Evolutionary conservation across 331 rosid genomes (phyloP), one percentile per base, ranked within the genome.

Genomic region (Malus hybrid): DNA sequence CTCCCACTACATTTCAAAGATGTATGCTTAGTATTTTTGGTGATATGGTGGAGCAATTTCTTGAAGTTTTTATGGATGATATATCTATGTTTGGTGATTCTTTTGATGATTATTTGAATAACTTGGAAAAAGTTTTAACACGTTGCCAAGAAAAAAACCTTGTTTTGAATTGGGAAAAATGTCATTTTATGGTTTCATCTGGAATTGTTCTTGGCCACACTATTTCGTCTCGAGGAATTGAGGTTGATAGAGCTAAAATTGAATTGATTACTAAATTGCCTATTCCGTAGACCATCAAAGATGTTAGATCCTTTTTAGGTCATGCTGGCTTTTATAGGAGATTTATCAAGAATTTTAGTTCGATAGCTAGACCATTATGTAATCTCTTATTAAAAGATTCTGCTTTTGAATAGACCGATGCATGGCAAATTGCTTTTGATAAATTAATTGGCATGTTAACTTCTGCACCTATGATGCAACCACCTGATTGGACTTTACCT

Each of bases 31-130:
- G 54, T 14, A 34, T 72, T 19, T 34, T 74, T 19, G 8, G 32
- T 48, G 71, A 64, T 29, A 63, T 65, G 55, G 52, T 74, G 3
- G 60, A 73, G 19, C 1, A 27, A 4, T 61, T 62, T 36, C 20
- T 73, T 42, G 61, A 73, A 39, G 60, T 56, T 20, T 61, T 73
- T 31, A 73, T 74, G 70, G 64, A 63, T 63, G 78, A 74, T 6
- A 42, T 74, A 3, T 24, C 16, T 74, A 2, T 46, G 15, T 74
- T 62, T 18, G 63, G 63, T 31, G 62, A 44, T 19, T 74, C 50
- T 6, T 69, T 65, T 65, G 50, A 65, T 65, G 28, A 33, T 18
- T 65, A 59, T 5, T 22, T 69, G 34, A n/a, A n/a, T 68, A 68
- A 69, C 15, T 50, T 69, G 27, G 48, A 33, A 65, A 65, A 65